Conservation (phyloP, 179 eudicot species). For the Spinacia oleracea region DNA sequence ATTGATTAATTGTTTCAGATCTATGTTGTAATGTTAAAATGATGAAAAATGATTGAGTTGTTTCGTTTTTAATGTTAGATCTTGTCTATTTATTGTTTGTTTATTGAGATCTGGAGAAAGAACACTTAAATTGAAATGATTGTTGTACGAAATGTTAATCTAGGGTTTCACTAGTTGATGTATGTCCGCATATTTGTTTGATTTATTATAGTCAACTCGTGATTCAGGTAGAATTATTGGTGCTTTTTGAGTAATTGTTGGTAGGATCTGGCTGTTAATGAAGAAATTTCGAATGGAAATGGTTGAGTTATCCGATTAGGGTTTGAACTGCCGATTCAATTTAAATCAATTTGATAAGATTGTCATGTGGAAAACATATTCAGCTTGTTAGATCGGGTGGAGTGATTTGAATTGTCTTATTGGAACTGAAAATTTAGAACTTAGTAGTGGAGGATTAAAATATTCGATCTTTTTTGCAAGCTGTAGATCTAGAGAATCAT, state of each 20-base stretch:
- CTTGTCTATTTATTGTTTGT: not conserved
- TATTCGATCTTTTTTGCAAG: not conserved
- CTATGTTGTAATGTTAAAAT: not conserved
- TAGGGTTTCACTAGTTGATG: not conserved
- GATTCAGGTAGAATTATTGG: not conserved
- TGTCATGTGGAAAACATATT: not conserved
- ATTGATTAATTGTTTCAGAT: not conserved
- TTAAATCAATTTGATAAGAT: not conserved
- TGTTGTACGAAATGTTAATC: not conserved
- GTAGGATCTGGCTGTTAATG: not conserved
- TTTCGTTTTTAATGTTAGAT: constrained; percentile 12
- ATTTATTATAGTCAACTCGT: not conserved
- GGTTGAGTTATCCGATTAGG: not conserved
- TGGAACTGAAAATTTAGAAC: not conserved
- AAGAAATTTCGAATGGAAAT: not conserved
- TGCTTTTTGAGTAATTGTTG: not conserved
- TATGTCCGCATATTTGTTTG: not conserved
- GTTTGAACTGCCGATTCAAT: not conserved
- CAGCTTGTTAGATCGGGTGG: constrained; percentile 5
- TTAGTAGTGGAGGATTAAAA: not conserved
- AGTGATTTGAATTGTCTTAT: not conserved
- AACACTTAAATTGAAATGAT: constrained; percentile 4
- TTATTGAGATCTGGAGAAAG: constrained; percentile 9
- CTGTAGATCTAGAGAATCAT: not conserved
- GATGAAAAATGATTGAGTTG: constrained; percentile 5